Evolutionary conservation across 2,329 filamentous ascomycete genomes (phyloP).

Genomic region (Acrodontium crateriforme): DNA sequence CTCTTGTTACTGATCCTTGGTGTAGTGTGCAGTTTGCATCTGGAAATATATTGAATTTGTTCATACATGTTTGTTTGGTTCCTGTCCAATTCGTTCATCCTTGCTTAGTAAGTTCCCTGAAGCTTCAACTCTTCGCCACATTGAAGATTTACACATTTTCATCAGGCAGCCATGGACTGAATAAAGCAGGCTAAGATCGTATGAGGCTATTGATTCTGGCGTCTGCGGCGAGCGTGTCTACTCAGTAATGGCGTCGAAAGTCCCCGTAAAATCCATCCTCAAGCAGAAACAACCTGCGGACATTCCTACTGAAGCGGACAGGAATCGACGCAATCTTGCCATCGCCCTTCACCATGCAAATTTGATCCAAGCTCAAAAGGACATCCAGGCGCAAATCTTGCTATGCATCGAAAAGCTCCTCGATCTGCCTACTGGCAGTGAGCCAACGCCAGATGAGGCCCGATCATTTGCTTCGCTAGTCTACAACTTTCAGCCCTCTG

Average conservation of each 20-base stretch:
- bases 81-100: too few species aligned
- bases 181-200: too few species aligned
- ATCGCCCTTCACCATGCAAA: slow-evolving; percentile 71
- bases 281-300: slow-evolving; percentile 31
- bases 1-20: too few species aligned
- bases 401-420: slow-evolving; percentile 58
- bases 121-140: too few species aligned
- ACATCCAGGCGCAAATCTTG: slow-evolving; percentile 60
- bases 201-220: too few species aligned
- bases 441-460: slow-evolving; percentile 43
- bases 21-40: too few species aligned
- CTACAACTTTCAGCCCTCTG: slow-evolving; percentile 63
- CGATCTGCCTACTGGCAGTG: slow-evolving; percentile 42
- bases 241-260: slow-evolving; percentile 18
- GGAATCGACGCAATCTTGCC: slow-evolving; percentile 35
- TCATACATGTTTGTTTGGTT: too few species aligned
- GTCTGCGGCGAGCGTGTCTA: too few species aligned
- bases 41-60: too few species aligned
- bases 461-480: slow-evolving; percentile 52
- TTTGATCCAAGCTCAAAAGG: slow-evolving; percentile 69
- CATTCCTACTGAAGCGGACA: slow-evolving; percentile 9
- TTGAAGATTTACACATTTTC: too few species aligned
- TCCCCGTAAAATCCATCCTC: slow-evolving; percentile 31
- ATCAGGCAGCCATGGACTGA: too few species aligned
- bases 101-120: too few species aligned